Percentiles rank a stretch among this genome's conserved stretches.
Conservation (phyloP, 495 filamentous ascomycete species). For the Bombardia bombarda region DNA sequence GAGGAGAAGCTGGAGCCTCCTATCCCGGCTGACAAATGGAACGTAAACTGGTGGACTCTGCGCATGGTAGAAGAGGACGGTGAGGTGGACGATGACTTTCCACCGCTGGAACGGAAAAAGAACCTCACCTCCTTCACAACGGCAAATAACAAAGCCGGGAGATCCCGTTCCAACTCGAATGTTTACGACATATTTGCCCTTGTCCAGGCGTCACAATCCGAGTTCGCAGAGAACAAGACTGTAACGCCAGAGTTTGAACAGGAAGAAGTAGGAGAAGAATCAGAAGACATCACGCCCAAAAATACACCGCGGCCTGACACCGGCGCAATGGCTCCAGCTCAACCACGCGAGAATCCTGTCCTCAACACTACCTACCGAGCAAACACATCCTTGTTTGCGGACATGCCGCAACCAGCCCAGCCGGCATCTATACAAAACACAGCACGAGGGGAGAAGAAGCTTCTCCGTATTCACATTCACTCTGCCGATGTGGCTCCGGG, state of each 20-base stretch:
- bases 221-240: constrained; percentile 70
- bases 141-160: constrained; percentile 67
- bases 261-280: constrained; percentile 39
- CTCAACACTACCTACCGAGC: constrained; percentile 49
- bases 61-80: constrained; percentile 83
- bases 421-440: constrained; percentile 47
- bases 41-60: constrained; percentile 86
- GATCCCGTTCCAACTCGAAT: constrained; percentile 67
- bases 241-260: constrained; percentile 64
- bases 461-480: constrained; percentile 67
- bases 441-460: constrained; percentile 67
- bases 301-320: constrained; percentile 38
- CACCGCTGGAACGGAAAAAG: constrained; percentile 69
- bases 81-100: constrained; percentile 94
- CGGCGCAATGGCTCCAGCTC: constrained; percentile 14
- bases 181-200: constrained; percentile 92
- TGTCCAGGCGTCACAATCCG: constrained; percentile 67
- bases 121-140: constrained; percentile 81
- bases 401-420: constrained; percentile 54
- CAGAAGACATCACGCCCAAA: constrained; percentile 27
- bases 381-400: constrained; percentile 49
- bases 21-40: constrained; percentile 59
- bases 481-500: constrained; percentile 58
- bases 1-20: constrained; percentile 72
- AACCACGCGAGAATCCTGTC: constrained; percentile 50